A percentile compares a stretch with the other conserved stretches of the same genome.
Conservation (phyloP, 1,284 basidiomycete genomes). For the Ganoderma sinense region DNA sequence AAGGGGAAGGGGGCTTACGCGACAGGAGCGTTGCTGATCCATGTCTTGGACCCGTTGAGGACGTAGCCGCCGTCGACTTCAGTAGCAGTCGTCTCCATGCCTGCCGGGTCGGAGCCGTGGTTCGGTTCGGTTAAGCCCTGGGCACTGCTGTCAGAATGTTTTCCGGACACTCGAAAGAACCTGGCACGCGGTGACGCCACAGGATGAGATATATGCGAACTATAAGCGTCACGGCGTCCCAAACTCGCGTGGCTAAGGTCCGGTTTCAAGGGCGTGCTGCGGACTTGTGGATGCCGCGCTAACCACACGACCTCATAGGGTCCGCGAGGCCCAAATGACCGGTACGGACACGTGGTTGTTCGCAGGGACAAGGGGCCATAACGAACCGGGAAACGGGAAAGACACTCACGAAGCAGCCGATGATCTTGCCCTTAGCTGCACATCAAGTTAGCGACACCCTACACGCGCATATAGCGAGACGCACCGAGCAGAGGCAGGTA, state of each 20-base stretch:
- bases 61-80: slow-evolving; percentile 87
- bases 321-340: background rate
- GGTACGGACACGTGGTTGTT: background rate
- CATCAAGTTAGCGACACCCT: slow-evolving; percentile 10
- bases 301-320: background rate
- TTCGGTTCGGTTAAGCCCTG: slow-evolving; percentile 96
- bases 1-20: slow-evolving; percentile 72
- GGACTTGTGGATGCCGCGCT: too few species aligned
- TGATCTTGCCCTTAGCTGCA: slow-evolving; percentile 83
- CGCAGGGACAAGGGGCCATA: background rate
- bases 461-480: slow-evolving; percentile 22
- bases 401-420: slow-evolving; percentile 91
- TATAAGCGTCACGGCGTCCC: too few species aligned
- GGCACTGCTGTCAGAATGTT: background rate
- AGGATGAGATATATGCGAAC: background rate
- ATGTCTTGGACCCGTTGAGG: slow-evolving; percentile 93
- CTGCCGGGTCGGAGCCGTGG: slow-evolving; percentile 93
- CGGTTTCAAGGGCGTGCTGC: too few species aligned
- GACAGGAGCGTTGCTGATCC: slow-evolving; percentile 93
- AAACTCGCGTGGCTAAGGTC: too few species aligned
- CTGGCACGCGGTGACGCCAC: background rate
- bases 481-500: slow-evolving; percentile 86
- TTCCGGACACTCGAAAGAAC: background rate
- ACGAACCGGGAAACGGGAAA: background rate
- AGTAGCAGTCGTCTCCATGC: slow-evolving; percentile 93